phyloP scores from a whole-genome alignment of 306 rosid genomes.

The Prunus salicina region DNA sequence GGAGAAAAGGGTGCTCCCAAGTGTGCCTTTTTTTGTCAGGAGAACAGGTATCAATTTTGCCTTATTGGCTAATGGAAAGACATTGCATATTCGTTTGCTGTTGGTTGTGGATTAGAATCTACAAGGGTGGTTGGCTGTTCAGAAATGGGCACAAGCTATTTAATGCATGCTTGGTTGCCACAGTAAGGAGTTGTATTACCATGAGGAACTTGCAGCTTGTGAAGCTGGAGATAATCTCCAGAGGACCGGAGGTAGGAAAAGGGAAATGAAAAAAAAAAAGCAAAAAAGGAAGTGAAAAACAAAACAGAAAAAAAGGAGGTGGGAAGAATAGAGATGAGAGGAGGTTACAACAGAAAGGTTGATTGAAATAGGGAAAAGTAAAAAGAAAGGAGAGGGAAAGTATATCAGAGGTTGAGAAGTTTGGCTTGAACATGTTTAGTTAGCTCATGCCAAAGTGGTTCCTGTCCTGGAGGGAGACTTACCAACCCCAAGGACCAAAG shows the following conservation, averaged over 20 bases:
- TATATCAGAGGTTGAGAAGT: neutral
- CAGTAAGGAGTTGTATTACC: neutral
- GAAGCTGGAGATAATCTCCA: neutral
- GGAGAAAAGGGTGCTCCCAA: conserved; percentile 24
- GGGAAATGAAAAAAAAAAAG: neutral
- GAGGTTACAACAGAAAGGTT: neutral
- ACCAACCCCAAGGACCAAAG: neutral
- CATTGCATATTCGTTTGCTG: neutral
- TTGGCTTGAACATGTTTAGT: neutral
- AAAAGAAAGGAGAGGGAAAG: neutral
- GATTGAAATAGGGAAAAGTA: neutral
- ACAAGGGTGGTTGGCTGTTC: neutral
- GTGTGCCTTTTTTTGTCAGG: conserved; percentile 30
- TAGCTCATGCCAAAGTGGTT: conserved; percentile 6
- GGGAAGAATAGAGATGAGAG: neutral
- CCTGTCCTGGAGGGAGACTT: neutral
- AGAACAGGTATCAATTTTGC: conserved; percentile 34
- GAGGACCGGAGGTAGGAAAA: too few species aligned
- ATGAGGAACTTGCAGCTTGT: conserved; percentile 2
- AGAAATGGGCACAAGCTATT: neutral
- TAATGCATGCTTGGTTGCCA: neutral
- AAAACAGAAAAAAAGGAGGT: neutral
- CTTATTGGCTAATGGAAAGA: conserved; percentile 37
- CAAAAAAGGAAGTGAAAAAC: neutral
- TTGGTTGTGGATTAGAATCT: conserved; percentile 15